phyloP scores from a whole-genome alignment of 139 green algal genomes.

The Yamagishiella unicocca region DNA sequence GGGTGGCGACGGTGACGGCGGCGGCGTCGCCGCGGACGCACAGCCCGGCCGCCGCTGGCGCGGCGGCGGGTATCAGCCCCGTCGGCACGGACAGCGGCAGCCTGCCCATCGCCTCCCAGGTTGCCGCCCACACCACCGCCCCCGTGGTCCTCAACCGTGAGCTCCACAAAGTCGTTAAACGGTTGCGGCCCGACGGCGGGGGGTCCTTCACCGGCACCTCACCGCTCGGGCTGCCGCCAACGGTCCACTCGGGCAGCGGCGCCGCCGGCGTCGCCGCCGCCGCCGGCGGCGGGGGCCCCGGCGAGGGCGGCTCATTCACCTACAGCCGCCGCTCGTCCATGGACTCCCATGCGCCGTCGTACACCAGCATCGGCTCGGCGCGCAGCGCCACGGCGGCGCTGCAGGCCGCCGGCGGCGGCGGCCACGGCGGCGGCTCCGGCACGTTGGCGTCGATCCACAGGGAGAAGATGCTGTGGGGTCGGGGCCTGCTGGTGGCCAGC shows the following conservation, averaged over 20 bases:
- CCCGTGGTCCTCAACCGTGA: conserved; percentile 6
- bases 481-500: neutral
- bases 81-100: neutral
- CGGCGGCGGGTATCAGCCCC: neutral
- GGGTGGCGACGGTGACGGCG: conserved; percentile 13
- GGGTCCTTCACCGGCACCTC: conserved; percentile 24
- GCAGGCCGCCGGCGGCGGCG: neutral
- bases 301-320: conserved; percentile 13
- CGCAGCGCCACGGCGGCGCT: neutral
- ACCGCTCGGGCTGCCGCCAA: conserved; percentile 18
- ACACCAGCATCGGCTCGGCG: conserved; percentile 17
- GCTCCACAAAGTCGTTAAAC: conserved; percentile 40
- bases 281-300: neutral
- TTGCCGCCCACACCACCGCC: neutral
- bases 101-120: neutral
- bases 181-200: conserved; percentile 20
- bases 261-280: neutral
- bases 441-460: neutral
- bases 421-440: neutral
- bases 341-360: conserved; percentile 28
- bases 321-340: conserved; percentile 35
- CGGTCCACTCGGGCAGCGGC: neutral
- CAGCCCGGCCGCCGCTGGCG: neutral
- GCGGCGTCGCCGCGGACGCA: conserved; percentile 22
- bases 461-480: neutral